Conservation (phyloP, 768 basidiomycete species). For the Hygrocybe punicea region DNA sequence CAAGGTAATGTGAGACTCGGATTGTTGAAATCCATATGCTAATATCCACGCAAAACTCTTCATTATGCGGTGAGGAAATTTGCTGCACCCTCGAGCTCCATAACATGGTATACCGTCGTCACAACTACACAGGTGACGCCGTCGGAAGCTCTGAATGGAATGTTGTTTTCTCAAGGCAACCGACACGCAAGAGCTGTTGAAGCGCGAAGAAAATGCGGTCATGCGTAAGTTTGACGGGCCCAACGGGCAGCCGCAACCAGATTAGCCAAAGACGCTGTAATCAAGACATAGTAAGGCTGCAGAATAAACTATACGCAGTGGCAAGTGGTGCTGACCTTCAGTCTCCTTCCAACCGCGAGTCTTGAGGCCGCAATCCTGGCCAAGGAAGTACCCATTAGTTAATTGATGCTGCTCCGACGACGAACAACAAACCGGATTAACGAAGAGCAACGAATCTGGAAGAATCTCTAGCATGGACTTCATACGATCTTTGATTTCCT, state of each 20-base stretch:
- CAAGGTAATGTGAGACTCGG: slow-evolving; percentile 38
- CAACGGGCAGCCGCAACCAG: slow-evolving; percentile 89
- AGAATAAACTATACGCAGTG: background rate
- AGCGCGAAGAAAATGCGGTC: slow-evolving; percentile 58
- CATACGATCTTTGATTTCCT: slow-evolving; percentile 94
- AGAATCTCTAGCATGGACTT: slow-evolving; percentile 79
- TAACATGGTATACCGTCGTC: slow-evolving; percentile 29
- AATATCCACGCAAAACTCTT: too few relatives aligned
- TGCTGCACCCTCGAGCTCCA: slow-evolving; percentile 25
- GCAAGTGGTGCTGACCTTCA: slow-evolving; percentile 49
- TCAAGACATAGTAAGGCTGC: slow-evolving; percentile 8
- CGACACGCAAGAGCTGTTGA: slow-evolving; percentile 84
- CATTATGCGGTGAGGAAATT: slow-evolving; percentile 9
- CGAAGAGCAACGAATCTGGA: slow-evolving; percentile 74
- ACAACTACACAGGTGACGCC: slow-evolving; percentile 40
- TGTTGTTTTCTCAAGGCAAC: slow-evolving; percentile 48
- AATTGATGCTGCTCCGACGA: background rate
- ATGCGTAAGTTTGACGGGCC: slow-evolving; percentile 83
- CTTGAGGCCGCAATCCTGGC: slow-evolving; percentile 92
- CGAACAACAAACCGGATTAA: slow-evolving; percentile 69
- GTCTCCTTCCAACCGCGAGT: slow-evolving; percentile 99
- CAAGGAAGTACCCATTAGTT: slow-evolving; percentile 7
- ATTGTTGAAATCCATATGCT: slow-evolving; percentile 81
- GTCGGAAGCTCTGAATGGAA: slow-evolving; percentile 19
- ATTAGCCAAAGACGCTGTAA: slow-evolving; percentile 69